Evolutionary conservation across 2,329 filamentous ascomycete genomes (phyloP), one percentile per base, ranked within the genome.

Genomic region (Verticillium nonalfalfae): DNA sequence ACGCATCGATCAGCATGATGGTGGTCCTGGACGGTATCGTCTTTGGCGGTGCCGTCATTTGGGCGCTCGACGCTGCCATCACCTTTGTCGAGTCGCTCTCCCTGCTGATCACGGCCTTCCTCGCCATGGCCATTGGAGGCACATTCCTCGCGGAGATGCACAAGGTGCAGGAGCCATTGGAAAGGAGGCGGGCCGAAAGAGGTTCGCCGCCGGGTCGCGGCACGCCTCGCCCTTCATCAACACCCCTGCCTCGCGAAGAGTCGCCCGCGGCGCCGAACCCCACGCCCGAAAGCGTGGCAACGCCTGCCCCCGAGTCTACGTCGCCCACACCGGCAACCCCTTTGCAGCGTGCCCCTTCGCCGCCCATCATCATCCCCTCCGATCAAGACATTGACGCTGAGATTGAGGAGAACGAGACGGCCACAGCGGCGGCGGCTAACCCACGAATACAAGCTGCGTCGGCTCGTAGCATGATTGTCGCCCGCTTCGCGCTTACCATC

Each of bases 341-440:
- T 38, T 59, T 68, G 55, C 65, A 61, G 35, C 63, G 64, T 38
- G 63, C 70, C 56, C 64, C 70, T 36, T 72, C 74, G 50, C 73
- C 74, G 10, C 82, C 85, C 7, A 77, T 88, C 59, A 86, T 88
- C 34, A 75, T 88, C 21, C 85, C 86, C 1, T 86, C 83, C 1
- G 86, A 88, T 67, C 85, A 88, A 68, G 85, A 88, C 64, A 74
- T 87, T 45, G 83, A 85, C 65, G 83, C 84, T 26, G 85, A 87
- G 68, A 85, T 87, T 39, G 45, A 52, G 18, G 45, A 52, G 18
- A 52, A 52, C 18, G 45, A 52, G 45, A 52, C 45, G 45, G 77
- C 78, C 33, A 79, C 80, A 38, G 73, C 71, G 1, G 74, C 76
- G 9, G 65, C 73, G 1, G 74, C 75, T 3, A 69, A 77, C 1